Base-by-base conservation (phyloP, 352 stramenopile genomes). In the Pythium pyrilobum region DNA sequence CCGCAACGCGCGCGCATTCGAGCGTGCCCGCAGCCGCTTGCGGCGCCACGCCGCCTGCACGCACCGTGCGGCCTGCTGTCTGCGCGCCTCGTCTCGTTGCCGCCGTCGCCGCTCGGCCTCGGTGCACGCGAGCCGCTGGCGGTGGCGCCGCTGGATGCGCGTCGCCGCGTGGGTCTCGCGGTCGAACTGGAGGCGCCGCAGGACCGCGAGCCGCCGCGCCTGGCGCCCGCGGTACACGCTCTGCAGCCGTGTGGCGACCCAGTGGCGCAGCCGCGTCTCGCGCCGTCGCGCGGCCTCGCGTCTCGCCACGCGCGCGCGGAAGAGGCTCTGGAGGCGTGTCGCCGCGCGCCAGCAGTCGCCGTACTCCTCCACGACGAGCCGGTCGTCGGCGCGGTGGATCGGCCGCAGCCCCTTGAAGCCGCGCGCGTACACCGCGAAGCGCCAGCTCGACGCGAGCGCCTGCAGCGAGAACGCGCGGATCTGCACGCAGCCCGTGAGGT, bases 341-440 rank as follows among this genome's bases (percentile, higher is more conserved):
- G 80, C 81, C 5, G 80, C 72, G n/a, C 63, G 68, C 69, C 77
- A 90, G 48, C 72, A 80, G 48, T 79, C 73, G 10, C 83, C 79
- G 46, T 97, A 96, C 10, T 92, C 70, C 40, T 96, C 84, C 18
- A 98, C 81, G 25, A 86, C 67, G 10, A 92, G 51, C 51, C 88
- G 85, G 52, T 97, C 85, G 13, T 83, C 59, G 15, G 77, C 85
- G 9, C 90, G 79, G 24, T 81, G 64, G 23, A 83, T 71, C 10
- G 91, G 86, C 46, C 68, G 66, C 38, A 97, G 74, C 0, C 89
- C 91, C 44, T 85, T 79, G 43, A 91, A 96, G 4, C 76, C 59
- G 16, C 54, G 74, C 20, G 50, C 53, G 40, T 72, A 81, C 3
- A 66, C 20, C 0, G 73, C 74, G 40, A 87, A 87, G 28, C 81